Evolutionary conservation across 1,284 basidiomycete genomes (phyloP).

Genomic region (Vanrija sp.): DNA sequence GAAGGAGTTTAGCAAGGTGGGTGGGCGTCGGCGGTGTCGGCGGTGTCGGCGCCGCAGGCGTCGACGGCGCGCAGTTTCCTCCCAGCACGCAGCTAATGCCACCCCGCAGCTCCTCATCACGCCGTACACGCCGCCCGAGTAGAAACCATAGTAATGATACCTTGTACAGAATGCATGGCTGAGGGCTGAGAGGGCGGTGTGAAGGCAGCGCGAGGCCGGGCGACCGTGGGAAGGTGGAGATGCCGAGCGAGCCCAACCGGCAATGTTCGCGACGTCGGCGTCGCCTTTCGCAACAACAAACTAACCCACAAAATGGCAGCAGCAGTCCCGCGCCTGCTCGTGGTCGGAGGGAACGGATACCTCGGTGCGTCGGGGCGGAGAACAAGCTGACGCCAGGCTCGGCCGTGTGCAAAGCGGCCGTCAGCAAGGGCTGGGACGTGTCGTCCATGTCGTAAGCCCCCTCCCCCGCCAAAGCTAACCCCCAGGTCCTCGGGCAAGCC

Average conservation of each 20-base stretch:
- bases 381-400: conserved; percentile 61
- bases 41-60: background rate
- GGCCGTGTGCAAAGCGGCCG: conserved; percentile 79
- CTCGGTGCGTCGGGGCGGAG: conserved; percentile 58
- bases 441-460: conserved; percentile 71
- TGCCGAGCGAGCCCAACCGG: background rate
- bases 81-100: background rate
- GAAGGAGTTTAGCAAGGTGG: conserved; percentile 70
- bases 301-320: background rate
- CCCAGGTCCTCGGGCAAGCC: conserved; percentile 77
- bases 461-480: background rate
- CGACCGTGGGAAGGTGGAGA: background rate
- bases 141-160: background rate
- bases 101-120: conserved; percentile 21
- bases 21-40: conserved; percentile 7
- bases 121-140: conserved; percentile 25
- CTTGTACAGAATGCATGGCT: no score
- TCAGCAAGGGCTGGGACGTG: conserved; percentile 78
- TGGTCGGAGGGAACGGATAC: conserved; percentile 93
- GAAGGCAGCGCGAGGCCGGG: background rate
- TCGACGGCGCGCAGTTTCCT: no score
- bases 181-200: background rate
- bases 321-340: conserved; percentile 57
- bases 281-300: background rate
- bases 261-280: background rate